A percentile compares a stretch with the other conserved stretches of the same genome.
These are phyloP conservation scores for Vanderwaltozyma tropicalis DNA, from an alignment of 805 yeast species.

Conservation along the genomic window DNA sequence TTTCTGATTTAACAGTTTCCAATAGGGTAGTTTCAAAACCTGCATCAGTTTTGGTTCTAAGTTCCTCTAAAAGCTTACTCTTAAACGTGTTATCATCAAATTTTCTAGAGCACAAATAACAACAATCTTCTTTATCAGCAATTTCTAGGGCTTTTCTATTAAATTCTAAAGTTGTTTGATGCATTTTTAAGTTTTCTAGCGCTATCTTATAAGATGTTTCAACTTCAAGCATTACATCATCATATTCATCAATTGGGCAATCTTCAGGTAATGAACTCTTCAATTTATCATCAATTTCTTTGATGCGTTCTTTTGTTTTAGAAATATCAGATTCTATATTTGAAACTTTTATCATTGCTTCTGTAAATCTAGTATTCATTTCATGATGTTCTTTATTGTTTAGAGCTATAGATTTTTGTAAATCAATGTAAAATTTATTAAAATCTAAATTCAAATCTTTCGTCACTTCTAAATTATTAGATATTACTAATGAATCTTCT, in stretches of 20 bases:
- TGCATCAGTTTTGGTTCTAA: constrained; percentile 26
- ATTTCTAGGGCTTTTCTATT: constrained; percentile 57
- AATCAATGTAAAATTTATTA: constrained; percentile 8
- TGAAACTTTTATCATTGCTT: constrained; percentile 7
- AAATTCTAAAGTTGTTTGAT: constrained; percentile 57
- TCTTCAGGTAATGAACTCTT: constrained; percentile 30
- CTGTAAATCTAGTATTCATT: constrained; percentile 10
- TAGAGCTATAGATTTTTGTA: constrained; percentile 14
- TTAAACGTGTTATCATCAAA: constrained; percentile 36
- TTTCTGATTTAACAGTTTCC: constrained; percentile 27
- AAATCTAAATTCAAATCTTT: constrained; percentile 16
- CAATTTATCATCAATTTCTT: constrained; percentile 13
- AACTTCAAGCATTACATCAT: constrained; percentile 39
- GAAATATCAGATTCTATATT: constrained; percentile 8
- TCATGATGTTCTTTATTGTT: constrained; percentile 9
- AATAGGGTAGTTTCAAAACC: constrained; percentile 26
- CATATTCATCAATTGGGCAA: constrained; percentile 39
- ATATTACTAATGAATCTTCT: constrained; percentile 4
- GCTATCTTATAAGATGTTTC: constrained; percentile 55
- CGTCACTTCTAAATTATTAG: constrained; percentile 7
- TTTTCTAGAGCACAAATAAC: constrained; percentile 62
- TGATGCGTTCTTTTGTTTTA: constrained; percentile 5
- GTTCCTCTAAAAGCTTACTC: constrained; percentile 19
- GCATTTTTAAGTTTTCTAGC: constrained; percentile 55
- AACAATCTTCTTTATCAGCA: constrained; percentile 48